Base-by-base conservation (phyloP, 345 rosid species). In the Eucalyptus regnans region DNA sequence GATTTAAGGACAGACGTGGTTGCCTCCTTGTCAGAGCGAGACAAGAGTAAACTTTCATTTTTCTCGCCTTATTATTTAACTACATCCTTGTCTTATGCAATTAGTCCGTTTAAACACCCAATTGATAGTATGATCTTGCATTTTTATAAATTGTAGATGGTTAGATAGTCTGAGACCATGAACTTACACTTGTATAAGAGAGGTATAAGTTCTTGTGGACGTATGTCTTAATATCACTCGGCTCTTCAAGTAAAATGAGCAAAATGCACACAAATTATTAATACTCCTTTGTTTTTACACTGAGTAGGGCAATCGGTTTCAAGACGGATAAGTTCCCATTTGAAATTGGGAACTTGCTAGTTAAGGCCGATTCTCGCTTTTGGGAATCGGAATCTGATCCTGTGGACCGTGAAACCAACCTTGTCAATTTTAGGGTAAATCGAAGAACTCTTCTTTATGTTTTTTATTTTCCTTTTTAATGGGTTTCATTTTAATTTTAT, bases 311-410 rank as follows among this genome's bases (percentile, higher is more conserved):
- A 22, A 20, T 33, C 0, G 3, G 0, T 33, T 71, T 33, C 62
- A 56, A 56, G 13, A 6, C 4, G 0, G 13, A 56, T 56, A 56
- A 56, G 6, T 56, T 56, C 27, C 6, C 27, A 23, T 56, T 56
- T 56, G 29, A 56, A 56, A 56, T 56, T 18, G 1, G 6, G 29
- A 56, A 56, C 29, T 29, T 56, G 0, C 62, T 1, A 4, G 2
- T 71, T 41, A 9, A 71, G 80, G 13, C 4, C 1, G 4, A 18
- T 33, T 33, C 1, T 13, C 0, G 3, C 37, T 37, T 68, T 68
- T 18, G 2, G 13, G 3, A 31, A 16, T 8, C 3, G 0, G 2
- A 22, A 66, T 6, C 2, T 0, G 0, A 15, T 33, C 79, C 5
- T 66, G 2, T 66, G 37, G 43, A 66, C 6, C 12, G 0, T 31